These are phyloP conservation scores for Diversispora eburnea DNA, from an alignment of 192 early-diverging fungal species.

Conservation along the genomic window DNA sequence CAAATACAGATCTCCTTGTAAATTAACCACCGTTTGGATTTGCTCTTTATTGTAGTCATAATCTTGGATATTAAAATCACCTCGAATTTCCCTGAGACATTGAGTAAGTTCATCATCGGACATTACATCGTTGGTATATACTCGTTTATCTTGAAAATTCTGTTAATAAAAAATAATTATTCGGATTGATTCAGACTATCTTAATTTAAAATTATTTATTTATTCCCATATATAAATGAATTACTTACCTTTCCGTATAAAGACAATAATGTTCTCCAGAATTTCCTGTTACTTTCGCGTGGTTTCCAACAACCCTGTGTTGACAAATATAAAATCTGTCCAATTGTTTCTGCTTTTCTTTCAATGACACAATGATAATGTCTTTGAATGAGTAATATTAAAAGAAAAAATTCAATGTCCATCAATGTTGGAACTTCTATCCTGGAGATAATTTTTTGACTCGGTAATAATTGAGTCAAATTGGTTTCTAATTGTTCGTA, in stretches of 20 bases:
- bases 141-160: slow-evolving; percentile 10
- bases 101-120: slow-evolving; percentile 1
- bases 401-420: slow-evolving; percentile 15
- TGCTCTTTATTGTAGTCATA: not conserved
- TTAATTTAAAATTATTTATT: not conserved
- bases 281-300: not conserved
- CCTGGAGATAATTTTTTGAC: not conserved
- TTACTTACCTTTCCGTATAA: slow-evolving; percentile 9
- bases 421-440: slow-evolving; percentile 14
- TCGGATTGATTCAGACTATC: not conserved
- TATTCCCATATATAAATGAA: not conserved
- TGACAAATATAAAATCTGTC: slow-evolving; percentile 2
- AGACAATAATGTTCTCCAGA: slow-evolving; percentile 11
- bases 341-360: not conserved
- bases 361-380: slow-evolving; percentile 2
- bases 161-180: not conserved
- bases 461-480: not conserved
- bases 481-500: not conserved
- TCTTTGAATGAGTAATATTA: slow-evolving; percentile 10
- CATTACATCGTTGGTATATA: slow-evolving; percentile 12
- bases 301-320: slow-evolving; percentile 1
- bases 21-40: not conserved
- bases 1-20: slow-evolving; percentile 5
- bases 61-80: not conserved
- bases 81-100: slow-evolving; percentile 14